Evolutionary conservation across 2,329 filamentous ascomycete genomes (phyloP).

Genomic region (Tolypocladium guangdongense): DNA sequence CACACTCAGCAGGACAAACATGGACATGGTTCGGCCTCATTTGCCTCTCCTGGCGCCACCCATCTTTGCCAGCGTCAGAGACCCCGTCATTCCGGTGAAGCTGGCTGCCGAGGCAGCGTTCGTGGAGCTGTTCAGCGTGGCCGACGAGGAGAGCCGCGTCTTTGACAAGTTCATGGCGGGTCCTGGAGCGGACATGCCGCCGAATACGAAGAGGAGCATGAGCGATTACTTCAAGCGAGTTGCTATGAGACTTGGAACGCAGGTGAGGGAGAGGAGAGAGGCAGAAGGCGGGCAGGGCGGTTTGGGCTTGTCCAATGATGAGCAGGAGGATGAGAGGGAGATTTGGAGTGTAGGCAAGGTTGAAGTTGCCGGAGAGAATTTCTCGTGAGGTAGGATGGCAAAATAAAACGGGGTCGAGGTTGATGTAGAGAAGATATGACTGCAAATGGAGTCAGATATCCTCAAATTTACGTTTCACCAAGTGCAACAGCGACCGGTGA

Average conservation of each 20-base stretch:
- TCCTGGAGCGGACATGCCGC: conserved; percentile 51
- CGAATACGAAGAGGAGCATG: conserved; percentile 79
- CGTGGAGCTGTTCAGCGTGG: conserved; percentile 79
- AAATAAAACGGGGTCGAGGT: conserved; percentile 5
- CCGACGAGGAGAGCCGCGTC: conserved; percentile 72
- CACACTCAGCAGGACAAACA: conserved; percentile 69
- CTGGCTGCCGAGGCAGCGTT: conserved; percentile 91
- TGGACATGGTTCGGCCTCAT: conserved; percentile 73
- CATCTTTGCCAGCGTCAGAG: conserved; percentile 82
- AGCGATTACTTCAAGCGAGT: conserved; percentile 95
- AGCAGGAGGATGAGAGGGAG: conserved; percentile 88
- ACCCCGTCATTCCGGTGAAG: conserved; percentile 89
- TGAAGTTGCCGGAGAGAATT: conserved; percentile 58
- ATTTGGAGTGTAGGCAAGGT: conserved; percentile 92
- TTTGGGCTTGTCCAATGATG: conserved; percentile 77
- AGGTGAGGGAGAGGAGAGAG: conserved; percentile 80
- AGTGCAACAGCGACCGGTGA: no score
- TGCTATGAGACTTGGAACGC: conserved; percentile 69
- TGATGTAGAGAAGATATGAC: conserved; percentile 3
- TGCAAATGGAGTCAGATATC: neutral
- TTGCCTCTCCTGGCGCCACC: conserved; percentile 68
- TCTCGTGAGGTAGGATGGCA: conserved; percentile 26
- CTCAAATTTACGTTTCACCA: neutral
- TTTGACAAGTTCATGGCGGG: conserved; percentile 85
- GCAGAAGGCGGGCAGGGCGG: conserved; percentile 85